Conservation (phyloP, 306 rosid species). For the Trifolium repens region DNA sequence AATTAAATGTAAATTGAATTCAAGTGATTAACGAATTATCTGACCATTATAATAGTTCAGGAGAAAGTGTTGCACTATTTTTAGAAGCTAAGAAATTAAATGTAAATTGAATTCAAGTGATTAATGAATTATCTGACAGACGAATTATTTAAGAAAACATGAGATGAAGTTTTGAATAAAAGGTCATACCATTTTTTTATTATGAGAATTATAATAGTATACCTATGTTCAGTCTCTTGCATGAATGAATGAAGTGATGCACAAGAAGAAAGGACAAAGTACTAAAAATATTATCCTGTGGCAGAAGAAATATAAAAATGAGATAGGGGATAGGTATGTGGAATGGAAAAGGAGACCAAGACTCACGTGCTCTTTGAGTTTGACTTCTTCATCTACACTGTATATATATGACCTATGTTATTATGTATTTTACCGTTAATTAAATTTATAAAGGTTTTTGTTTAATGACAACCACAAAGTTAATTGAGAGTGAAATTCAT, state of each 20-base stretch:
- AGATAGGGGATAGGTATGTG: background rate
- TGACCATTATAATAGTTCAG: background rate
- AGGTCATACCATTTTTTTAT: no score
- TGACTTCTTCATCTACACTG: background rate
- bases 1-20: no score
- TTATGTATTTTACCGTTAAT: background rate
- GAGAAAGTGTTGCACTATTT: background rate
- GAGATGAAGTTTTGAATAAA: no score
- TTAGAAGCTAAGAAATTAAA: background rate
- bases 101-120: no score
- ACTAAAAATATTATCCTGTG: background rate
- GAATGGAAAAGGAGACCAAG: background rate
- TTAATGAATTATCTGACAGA: no score
- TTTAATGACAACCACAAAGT: background rate
- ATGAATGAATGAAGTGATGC: background rate
- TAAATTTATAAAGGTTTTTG: background rate
- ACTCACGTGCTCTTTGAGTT: conserved; percentile 6
- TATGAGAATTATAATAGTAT: background rate
- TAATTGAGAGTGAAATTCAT: background rate
- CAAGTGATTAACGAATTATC: no score
- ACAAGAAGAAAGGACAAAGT: background rate
- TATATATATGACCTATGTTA: background rate
- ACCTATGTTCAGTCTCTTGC: background rate
- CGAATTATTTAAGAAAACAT: no score
- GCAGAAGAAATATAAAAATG: background rate